These are phyloP conservation scores for Colletotrichum sojae DNA, from an alignment of 2,329 filamentous ascomycete genomes.

Conservation along the genomic window DNA sequence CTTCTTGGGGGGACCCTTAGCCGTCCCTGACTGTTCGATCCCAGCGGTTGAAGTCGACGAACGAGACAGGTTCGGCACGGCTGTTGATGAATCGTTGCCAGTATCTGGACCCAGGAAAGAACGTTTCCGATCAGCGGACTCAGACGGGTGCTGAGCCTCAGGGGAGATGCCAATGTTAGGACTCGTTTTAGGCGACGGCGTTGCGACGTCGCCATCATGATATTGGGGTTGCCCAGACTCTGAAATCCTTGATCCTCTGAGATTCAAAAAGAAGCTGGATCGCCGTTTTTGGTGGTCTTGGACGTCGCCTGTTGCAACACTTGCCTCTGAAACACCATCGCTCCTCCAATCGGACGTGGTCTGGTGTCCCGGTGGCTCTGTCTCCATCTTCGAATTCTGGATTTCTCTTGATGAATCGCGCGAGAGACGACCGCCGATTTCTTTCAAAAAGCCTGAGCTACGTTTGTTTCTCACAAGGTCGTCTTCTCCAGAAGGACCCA, in stretches of 20 bases:
- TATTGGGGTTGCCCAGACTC: constrained; percentile 47
- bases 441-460: constrained; percentile 65
- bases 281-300: constrained; percentile 54
- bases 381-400: constrained; percentile 45
- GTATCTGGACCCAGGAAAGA: constrained; percentile 53
- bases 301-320: constrained; percentile 55
- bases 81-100: constrained; percentile 30
- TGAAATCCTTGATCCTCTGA: constrained; percentile 44
- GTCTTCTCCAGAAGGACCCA: constrained; percentile 54
- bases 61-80: constrained; percentile 42
- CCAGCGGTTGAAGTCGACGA: constrained; percentile 46
- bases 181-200: constrained; percentile 40
- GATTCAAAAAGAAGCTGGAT: constrained; percentile 55
- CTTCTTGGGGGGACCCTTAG: constrained; percentile 53
- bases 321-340: constrained; percentile 60
- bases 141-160: constrained; percentile 41
- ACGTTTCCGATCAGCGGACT: constrained; percentile 53
- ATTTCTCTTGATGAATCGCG: constrained; percentile 52
- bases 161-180: constrained; percentile 39
- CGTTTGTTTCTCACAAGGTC: constrained; percentile 53
- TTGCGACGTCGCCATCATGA: constrained; percentile 27
- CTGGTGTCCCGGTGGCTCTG: constrained; percentile 12
- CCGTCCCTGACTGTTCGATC: constrained; percentile 37
- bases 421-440: constrained; percentile 61
- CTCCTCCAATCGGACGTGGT: constrained; percentile 45